These are phyloP conservation scores for Candida methanosorbosa DNA, from an alignment of 805 yeast species.

Conservation along the genomic window DNA sequence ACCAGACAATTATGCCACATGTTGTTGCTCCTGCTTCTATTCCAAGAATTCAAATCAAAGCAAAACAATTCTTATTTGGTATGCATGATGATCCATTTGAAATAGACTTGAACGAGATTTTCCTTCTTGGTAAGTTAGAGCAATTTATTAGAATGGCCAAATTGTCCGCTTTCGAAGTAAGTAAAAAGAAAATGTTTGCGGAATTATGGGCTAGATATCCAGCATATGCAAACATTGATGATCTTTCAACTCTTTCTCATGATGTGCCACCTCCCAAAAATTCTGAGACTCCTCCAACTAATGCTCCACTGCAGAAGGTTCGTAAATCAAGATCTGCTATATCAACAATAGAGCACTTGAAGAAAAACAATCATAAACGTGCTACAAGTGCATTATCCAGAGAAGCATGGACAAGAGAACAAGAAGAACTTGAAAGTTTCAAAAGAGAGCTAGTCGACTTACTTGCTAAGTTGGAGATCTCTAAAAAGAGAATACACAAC, in stretches of 20 bases:
- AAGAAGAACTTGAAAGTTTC: constrained; percentile 16
- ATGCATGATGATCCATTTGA: constrained; percentile 92
- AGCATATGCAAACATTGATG: constrained; percentile 11
- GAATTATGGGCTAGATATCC: constrained; percentile 26
- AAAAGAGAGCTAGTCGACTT: constrained; percentile 12
- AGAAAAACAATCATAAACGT: background rate
- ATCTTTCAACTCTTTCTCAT: no score
- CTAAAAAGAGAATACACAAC: constrained; percentile 16
- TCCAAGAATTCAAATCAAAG: constrained; percentile 47
- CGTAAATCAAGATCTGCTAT: background rate
- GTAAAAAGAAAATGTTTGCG: constrained; percentile 9
- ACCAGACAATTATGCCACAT: constrained; percentile 18
- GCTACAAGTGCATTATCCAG: constrained; percentile 5
- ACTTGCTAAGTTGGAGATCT: constrained; percentile 11
- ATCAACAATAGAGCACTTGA: background rate
- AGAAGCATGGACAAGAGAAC: constrained; percentile 8
- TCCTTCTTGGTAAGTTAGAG: constrained; percentile 57
- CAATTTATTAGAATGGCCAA: constrained; percentile 56
- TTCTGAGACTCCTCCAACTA: background rate
- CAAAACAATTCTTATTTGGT: constrained; percentile 50
- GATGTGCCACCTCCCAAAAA: constrained; percentile 3
- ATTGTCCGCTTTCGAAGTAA: constrained; percentile 12
- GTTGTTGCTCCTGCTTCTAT: constrained; percentile 34
- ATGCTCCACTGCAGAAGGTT: no score
- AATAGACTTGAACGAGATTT: constrained; percentile 54